A percentile compares a stretch with the other conserved stretches of the same genome.
Conservation (phyloP, 352 stramenopile genomes). For the Phytophthora sojae region DNA sequence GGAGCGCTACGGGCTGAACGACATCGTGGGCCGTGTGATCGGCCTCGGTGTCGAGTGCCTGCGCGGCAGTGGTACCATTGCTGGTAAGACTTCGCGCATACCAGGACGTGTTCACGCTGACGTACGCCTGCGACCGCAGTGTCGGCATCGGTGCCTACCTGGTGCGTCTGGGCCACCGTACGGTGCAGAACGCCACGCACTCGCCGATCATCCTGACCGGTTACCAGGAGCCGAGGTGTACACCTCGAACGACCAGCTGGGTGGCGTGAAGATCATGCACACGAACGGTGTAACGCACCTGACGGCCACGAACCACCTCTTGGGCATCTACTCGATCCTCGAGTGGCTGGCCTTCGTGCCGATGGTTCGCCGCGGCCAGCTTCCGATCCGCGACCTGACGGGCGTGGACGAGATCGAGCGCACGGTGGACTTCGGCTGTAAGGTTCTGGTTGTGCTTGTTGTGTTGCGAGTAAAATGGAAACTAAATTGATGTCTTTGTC, state of each 20-base stretch:
- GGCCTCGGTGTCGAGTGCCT: slow-evolving; percentile 99
- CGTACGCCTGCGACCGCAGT: slow-evolving; percentile 98
- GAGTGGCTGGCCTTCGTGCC: slow-evolving; percentile 99
- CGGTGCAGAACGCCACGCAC: slow-evolving; percentile 98
- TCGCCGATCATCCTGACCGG: slow-evolving; percentile 99
- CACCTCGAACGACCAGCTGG: slow-evolving; percentile 99
- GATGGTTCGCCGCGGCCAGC: slow-evolving; percentile 78
- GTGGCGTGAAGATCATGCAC: slow-evolving; percentile 99
- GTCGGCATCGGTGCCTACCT: slow-evolving; percentile 99
- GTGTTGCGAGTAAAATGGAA: too few relatives aligned
- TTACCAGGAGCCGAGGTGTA: slow-evolving; percentile 99
- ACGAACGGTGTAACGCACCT: slow-evolving; percentile 99
- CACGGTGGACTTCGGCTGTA: slow-evolving; percentile 91
- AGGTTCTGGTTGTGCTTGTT: too few relatives aligned
- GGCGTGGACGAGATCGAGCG: slow-evolving; percentile 89
- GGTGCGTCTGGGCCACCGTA: slow-evolving; percentile 98
- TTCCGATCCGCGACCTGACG: slow-evolving; percentile 88
- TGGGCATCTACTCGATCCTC: slow-evolving; percentile 95
- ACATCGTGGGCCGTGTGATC: slow-evolving; percentile 98
- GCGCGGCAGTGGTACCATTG: slow-evolving; percentile 98
- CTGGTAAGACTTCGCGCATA: slow-evolving; percentile 99
- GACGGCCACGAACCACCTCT: slow-evolving; percentile 96
- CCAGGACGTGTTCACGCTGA: slow-evolving; percentile 99
- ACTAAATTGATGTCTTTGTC: too few relatives aligned
- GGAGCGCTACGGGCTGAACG: slow-evolving; percentile 94